Evolutionary conservation across 2,329 filamentous ascomycete species (phyloP).

Genomic region (Hypoxylon sp.): DNA sequence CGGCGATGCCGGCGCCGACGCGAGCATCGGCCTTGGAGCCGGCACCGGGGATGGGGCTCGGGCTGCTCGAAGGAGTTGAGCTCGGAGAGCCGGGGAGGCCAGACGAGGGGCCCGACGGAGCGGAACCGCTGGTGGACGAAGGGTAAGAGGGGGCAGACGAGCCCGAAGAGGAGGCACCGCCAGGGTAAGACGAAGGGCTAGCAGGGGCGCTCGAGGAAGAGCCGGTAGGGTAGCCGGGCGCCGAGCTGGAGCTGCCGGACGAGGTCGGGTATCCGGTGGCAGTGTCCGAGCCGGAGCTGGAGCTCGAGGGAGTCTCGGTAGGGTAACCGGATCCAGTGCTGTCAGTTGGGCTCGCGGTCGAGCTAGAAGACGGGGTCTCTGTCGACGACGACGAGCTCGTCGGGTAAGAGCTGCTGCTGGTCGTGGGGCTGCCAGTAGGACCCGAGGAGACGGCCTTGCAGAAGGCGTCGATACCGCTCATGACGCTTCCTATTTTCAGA

Average conservation of each 20-base stretch:
- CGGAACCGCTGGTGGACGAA: conserved; percentile 1
- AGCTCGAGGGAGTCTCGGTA: conserved; percentile 19
- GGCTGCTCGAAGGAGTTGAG: neutral
- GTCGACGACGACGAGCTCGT: conserved; percentile 8
- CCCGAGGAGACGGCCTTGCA: conserved; percentile 43
- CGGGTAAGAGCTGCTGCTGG: conserved; percentile 10
- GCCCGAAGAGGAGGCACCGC: conserved; percentile 7
- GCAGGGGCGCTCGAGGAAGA: conserved; percentile 1
- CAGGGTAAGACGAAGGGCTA: conserved; percentile 9
- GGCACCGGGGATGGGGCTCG: conserved; percentile 26
- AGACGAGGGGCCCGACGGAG: conserved; percentile 27
- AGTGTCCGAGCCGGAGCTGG: conserved; percentile 6
- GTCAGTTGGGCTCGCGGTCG: conserved; percentile 15
- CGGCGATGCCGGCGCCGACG: conserved; percentile 38
- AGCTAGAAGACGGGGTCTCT: conserved; percentile 8
- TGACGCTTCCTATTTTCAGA: conserved; percentile 41
- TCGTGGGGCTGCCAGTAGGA: conserved; percentile 23
- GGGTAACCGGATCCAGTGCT: conserved; percentile 13
- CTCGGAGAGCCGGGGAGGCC: conserved; percentile 2
- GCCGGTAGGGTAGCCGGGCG: neutral
- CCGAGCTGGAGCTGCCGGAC: conserved; percentile 17
- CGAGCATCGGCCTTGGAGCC: conserved; percentile 35
- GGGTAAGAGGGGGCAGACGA: conserved; percentile 13
- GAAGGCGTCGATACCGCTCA: conserved; percentile 48
- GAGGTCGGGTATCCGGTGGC: conserved; percentile 1